phyloP scores from a whole-genome alignment of 495 filamentous ascomycete genomes.

The Talaromyces stipitatus region DNA sequence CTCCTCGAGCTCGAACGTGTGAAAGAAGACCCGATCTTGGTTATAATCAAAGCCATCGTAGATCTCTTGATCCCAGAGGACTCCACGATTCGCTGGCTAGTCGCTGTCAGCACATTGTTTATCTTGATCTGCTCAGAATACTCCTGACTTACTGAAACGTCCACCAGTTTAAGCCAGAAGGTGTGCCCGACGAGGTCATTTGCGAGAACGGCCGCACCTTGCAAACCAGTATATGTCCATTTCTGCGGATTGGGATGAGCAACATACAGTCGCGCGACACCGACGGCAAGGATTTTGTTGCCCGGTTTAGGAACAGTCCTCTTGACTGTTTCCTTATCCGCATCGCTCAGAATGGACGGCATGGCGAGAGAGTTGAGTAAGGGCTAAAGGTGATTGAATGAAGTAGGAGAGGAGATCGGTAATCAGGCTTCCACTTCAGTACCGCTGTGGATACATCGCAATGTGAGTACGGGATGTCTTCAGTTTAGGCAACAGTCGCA shows the following conservation, averaged over 20 bases:
- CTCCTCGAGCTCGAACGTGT: slow-evolving; percentile 90
- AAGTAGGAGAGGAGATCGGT: not conserved
- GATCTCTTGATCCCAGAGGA: slow-evolving; percentile 98
- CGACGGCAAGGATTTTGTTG: slow-evolving; percentile 93
- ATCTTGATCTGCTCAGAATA: slow-evolving; percentile 16
- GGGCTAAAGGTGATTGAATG: not conserved
- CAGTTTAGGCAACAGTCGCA: not conserved
- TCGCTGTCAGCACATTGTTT: not conserved
- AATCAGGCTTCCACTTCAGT: slow-evolving; percentile 7
- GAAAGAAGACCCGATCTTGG: slow-evolving; percentile 93
- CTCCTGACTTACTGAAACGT: slow-evolving; percentile 71
- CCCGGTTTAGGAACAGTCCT: slow-evolving; percentile 80
- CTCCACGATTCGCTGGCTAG: slow-evolving; percentile 72
- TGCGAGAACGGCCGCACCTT: slow-evolving; percentile 86
- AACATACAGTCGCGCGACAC: slow-evolving; percentile 89
- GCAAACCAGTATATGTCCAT: slow-evolving; percentile 94
- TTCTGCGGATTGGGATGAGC: slow-evolving; percentile 75
- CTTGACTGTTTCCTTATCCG: slow-evolving; percentile 90
- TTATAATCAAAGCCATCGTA: slow-evolving; percentile 93
- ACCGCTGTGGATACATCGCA: slow-evolving; percentile 4
- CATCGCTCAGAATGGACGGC: slow-evolving; percentile 82
- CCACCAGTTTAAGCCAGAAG: slow-evolving; percentile 94
- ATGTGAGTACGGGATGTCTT: not conserved
- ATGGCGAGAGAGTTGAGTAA: slow-evolving; percentile 36
- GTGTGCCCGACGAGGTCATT: slow-evolving; percentile 93